These are phyloP conservation scores for Anisogramma anomala DNA, from an alignment of 2,329 filamentous ascomycete species.

Conservation along the genomic window DNA sequence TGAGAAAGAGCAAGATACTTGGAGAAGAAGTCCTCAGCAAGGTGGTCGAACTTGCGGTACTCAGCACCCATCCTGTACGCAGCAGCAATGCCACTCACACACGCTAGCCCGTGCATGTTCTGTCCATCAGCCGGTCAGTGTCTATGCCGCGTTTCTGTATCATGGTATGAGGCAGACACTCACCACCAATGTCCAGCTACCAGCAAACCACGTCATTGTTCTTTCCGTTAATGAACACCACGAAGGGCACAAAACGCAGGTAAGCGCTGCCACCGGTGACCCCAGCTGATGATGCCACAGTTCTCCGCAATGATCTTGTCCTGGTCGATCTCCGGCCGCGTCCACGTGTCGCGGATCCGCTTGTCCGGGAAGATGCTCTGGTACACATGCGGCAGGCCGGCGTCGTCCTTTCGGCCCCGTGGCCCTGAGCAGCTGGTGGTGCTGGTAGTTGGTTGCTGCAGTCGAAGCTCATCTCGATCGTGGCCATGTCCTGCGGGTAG, in stretches of 20 bases:
- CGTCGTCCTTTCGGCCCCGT: slow-evolving; percentile 14
- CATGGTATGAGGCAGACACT: slow-evolving; percentile 16
- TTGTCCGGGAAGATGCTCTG: slow-evolving; percentile 59
- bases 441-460: slow-evolving; percentile 67
- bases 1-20: slow-evolving; percentile 37
- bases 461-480: slow-evolving; percentile 62
- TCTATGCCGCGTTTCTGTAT: slow-evolving; percentile 17
- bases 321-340: slow-evolving; percentile 45
- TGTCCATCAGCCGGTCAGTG: slow-evolving; percentile 19
- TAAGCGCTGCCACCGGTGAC: slow-evolving; percentile 55
- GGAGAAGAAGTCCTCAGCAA: slow-evolving; percentile 35
- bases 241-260: slow-evolving; percentile 52
- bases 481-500: slow-evolving; percentile 42
- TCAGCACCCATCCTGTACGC: slow-evolving; percentile 56
- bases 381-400: slow-evolving; percentile 50
- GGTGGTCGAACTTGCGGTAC: slow-evolving; percentile 49
- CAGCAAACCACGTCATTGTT: slow-evolving; percentile 52
- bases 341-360: slow-evolving; percentile 44
- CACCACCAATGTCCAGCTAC: slow-evolving; percentile 58
- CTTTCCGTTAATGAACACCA: slow-evolving; percentile 60
- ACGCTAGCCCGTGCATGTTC: slow-evolving; percentile 60
- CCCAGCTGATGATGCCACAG: slow-evolving; percentile 60
- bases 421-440: slow-evolving; percentile 51
- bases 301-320: slow-evolving; percentile 50
- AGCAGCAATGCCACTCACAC: slow-evolving; percentile 58